phyloP scores from a whole-genome alignment of 192 early-diverging fungal genomes.

The Umbelopsis sp. region DNA sequence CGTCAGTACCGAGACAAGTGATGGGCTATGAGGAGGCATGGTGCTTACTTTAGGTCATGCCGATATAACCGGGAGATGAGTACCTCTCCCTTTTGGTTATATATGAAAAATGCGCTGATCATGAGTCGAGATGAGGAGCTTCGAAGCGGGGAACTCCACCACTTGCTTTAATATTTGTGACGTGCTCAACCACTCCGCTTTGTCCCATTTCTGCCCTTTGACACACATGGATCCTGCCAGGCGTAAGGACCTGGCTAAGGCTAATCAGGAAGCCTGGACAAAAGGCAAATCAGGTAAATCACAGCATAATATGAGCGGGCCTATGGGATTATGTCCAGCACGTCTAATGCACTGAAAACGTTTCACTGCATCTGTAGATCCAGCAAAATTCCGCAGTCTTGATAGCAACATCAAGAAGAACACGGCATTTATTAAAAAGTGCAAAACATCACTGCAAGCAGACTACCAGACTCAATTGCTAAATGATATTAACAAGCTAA shows the following conservation, averaged over 20 bases:
- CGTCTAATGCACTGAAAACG: neutral
- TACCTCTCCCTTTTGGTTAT: slow-evolving; percentile 98
- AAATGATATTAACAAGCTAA: slow-evolving; percentile 81
- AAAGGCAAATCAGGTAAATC: slow-evolving; percentile 12
- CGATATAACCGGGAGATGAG: slow-evolving; percentile 95
- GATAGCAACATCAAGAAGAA: slow-evolving; percentile 99
- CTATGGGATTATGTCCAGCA: neutral
- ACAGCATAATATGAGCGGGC: neutral
- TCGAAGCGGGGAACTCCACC: neutral
- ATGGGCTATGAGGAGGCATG: neutral
- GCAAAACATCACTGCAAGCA: slow-evolving; percentile 69
- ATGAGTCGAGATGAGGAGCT: slow-evolving; percentile 48
- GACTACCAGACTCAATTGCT: slow-evolving; percentile 70
- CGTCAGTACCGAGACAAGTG: neutral
- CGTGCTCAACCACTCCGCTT: slow-evolving; percentile 1
- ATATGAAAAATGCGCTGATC: slow-evolving; percentile 95
- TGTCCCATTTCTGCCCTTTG: slow-evolving; percentile 5
- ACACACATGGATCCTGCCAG: slow-evolving; percentile 17
- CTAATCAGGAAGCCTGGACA: slow-evolving; percentile 14
- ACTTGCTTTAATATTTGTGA: slow-evolving; percentile 7
- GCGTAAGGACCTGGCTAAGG: slow-evolving; percentile 1
- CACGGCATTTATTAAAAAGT: slow-evolving; percentile 94
- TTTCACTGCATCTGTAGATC: slow-evolving; percentile 31
- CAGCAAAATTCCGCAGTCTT: slow-evolving; percentile 58
- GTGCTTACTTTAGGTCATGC: slow-evolving; percentile 87